Evolutionary conservation across 495 filamentous ascomycete species (phyloP), one percentile per base, ranked within the genome.

Genomic region (Jackrogersella minutella): DNA sequence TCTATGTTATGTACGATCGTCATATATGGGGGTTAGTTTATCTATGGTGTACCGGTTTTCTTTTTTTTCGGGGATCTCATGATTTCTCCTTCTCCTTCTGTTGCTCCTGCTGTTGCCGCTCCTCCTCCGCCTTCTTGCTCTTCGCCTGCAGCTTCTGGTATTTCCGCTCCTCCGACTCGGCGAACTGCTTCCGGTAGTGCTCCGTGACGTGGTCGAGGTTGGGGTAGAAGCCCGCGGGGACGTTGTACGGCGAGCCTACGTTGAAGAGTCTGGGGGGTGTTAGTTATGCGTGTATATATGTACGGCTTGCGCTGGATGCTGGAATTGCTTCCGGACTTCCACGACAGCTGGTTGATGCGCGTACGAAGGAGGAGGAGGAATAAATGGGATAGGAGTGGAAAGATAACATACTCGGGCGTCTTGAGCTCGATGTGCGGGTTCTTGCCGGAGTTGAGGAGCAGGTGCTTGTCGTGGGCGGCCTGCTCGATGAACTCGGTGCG

Each of bases 401-500:
- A 22, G 11, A 39, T 6, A 14, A 81, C 81, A 30, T 81, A 84
- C 81, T 84, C 81, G 21, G 81, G 81, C 41, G 69, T 80, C 59
- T 65, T 76, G 55, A 82, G 72, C 57, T 84, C 81, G 55, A 76
- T 51, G 64, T 76, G 70, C 8, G 31, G 62, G 71, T 66, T 77
- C 65, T 67, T 73, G 55, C 67, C 62, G 40, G 67, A 64, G 50
- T 73, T 46, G 21, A 66, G 52, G 52, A 82, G 68, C 21, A 84
- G 74, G 62, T 81, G 78, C 72, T 73, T 79, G 72, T 84, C 81
- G 64, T 76, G 75, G 49, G 79, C 80, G n/a, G 81, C 81, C 72
- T 84, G 79, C 66, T 82, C 72, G 47, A 80, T 44, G 0, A 76
- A 55, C 14, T 75, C 72, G 10, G 79, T 74, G 72, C 75, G 77